Percentiles rank a stretch among this genome's conserved stretches.
Conservation (phyloP, 139 green algal species). For the Closterium sp. region DNA sequence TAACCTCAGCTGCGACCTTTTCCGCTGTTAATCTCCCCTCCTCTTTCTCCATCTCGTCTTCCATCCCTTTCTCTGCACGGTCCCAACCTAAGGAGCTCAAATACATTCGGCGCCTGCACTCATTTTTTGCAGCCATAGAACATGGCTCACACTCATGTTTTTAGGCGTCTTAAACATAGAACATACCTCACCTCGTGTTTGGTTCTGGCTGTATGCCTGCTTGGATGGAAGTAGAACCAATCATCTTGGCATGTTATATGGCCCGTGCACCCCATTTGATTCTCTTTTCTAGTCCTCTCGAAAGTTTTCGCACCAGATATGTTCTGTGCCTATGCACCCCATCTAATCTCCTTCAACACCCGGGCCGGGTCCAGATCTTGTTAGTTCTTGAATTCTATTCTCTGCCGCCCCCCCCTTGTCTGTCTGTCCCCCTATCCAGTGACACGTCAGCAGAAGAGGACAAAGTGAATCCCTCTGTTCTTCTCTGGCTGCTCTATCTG, state of each 20-base stretch:
- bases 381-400: neutral
- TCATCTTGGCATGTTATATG: slow-evolving; percentile 41
- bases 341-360: neutral
- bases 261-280: slow-evolving; percentile 64
- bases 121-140: too few species aligned
- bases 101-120: too few species aligned
- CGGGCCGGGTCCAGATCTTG: neutral
- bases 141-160: too few species aligned
- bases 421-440: neutral
- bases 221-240: too few species aligned
- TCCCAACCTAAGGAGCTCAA: too few species aligned
- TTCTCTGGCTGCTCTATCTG: slow-evolving; percentile 76
- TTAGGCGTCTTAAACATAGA: too few species aligned
- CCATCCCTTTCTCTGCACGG: too few species aligned
- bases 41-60: too few species aligned
- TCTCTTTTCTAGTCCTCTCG: too few species aligned
- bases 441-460: neutral
- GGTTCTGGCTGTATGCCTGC: too few species aligned
- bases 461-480: slow-evolving; percentile 10
- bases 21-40: neutral
- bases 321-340: neutral
- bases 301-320: neutral
- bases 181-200: too few species aligned
- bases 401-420: neutral
- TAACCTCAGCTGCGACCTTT: neutral